Percentiles rank a stretch among this genome's conserved stretches.
These are phyloP conservation scores for Talaromyces wortmannii DNA, from an alignment of 495 filamentous ascomycete species.

Conservation along the genomic window DNA sequence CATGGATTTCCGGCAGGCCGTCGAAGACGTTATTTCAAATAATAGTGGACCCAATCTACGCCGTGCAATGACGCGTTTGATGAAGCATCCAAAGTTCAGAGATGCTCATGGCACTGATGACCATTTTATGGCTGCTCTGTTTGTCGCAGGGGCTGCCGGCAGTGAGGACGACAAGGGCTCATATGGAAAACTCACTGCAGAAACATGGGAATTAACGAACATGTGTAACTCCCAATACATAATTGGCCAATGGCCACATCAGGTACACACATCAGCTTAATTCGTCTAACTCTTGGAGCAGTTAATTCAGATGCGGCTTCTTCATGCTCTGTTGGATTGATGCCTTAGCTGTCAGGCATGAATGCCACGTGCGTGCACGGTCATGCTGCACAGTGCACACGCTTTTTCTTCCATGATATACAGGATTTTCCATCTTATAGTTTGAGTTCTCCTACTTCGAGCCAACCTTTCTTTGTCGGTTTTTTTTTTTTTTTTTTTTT, in stretches of 20 bases:
- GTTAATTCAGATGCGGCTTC: too few species aligned
- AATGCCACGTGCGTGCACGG: too few species aligned
- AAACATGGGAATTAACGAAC: slow-evolving; percentile 58
- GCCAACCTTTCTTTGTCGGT: too few species aligned
- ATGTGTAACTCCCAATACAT: slow-evolving; percentile 60
- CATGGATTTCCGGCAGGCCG: slow-evolving; percentile 53
- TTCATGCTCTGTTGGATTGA: too few species aligned
- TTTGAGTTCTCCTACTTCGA: too few species aligned
- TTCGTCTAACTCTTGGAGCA: too few species aligned
- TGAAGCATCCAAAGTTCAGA: slow-evolving; percentile 53
- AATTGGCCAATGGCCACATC: slow-evolving; percentile 11
- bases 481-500: too few species aligned
- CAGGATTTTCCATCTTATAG: too few species aligned
- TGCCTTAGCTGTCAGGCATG: too few species aligned
- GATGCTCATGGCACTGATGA: slow-evolving; percentile 61
- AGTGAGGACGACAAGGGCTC: slow-evolving; percentile 38
- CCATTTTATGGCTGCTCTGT: slow-evolving; percentile 53
- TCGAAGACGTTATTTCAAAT: slow-evolving; percentile 46
- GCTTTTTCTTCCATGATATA: too few species aligned
- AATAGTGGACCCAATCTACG: slow-evolving; percentile 40
- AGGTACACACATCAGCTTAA: too few species aligned
- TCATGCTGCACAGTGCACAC: too few species aligned
- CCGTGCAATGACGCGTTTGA: slow-evolving; percentile 44
- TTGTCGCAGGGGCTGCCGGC: slow-evolving; percentile 49
- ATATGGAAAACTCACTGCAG: slow-evolving; percentile 37